phyloP scores from a whole-genome alignment of 257 asterid genomes.

The Solanum okadae region DNA sequence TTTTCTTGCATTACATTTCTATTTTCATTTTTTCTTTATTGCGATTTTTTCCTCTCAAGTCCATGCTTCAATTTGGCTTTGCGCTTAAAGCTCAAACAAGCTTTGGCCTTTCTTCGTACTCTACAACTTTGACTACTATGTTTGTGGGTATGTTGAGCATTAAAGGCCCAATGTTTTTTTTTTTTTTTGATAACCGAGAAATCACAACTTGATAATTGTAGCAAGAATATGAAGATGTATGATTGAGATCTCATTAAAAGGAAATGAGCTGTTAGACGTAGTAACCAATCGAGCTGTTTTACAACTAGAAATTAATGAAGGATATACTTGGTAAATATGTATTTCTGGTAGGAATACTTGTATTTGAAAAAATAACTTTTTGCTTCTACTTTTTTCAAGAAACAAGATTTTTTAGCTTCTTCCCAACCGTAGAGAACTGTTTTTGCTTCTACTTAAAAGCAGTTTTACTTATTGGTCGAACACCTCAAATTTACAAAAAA shows the following conservation, averaged over 20 bases:
- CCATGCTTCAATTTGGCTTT: not conserved
- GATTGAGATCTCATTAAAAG: not conserved
- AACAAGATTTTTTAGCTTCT: not conserved
- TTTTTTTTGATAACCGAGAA: too few species aligned
- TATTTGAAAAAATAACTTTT: not conserved
- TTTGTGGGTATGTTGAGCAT: not conserved
- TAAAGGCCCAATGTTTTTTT: not conserved
- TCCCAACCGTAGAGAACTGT: not conserved
- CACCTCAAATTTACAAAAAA: not conserved
- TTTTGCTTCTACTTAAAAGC: not conserved
- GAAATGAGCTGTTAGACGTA: not conserved
- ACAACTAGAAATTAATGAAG: not conserved
- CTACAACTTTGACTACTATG: not conserved
- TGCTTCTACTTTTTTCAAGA: not conserved
- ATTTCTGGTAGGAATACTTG: not conserved
- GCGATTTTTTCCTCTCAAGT: not conserved
- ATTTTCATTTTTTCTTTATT: not conserved
- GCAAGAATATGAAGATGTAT: not conserved
- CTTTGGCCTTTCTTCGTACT: not conserved
- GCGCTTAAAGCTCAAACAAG: not conserved
- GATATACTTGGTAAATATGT: not conserved
- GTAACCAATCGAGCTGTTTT: not conserved
- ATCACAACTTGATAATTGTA: not conserved
- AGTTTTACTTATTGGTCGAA: not conserved
- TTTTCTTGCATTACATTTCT: not conserved